Evolutionary conservation across 768 basidiomycete species (phyloP), one percentile per base, ranked within the genome.

Genomic region (Nidula microcarpa): DNA sequence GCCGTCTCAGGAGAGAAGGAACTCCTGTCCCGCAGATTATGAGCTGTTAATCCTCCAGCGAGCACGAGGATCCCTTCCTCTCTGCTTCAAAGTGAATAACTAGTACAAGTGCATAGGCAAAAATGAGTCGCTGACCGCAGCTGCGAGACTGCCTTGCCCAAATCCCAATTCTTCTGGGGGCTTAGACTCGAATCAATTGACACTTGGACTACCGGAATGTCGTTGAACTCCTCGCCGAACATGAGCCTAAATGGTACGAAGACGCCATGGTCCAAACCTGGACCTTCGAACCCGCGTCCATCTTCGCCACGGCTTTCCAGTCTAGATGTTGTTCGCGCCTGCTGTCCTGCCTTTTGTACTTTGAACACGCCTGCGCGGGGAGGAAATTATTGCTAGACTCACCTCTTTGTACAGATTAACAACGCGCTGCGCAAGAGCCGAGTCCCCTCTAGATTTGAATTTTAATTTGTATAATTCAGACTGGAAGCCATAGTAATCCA

Each of bases 211-310:
- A 91, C 77, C 2, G 90, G 90, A 14, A 91, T 69, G 5, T 77
- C 74, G 23, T 62, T 74, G 53, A 84, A 78, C 46, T 78, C 76
- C 46, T 84, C 78, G 6, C 86, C 86, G 60, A 91, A 91, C 89
- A 91, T 91, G 54, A 86, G 63, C 44, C 76, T 73, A 74, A 91
- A 89, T 2, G 90, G 90, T 10, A 92, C 73, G 63, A 91, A 91
- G 44, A 91, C 87, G 18, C 89, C 90, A 60, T 90, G 88, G 61
- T 90, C 88, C 0, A 90, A 67, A 5, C 88, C 89, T 0, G 86
- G 79, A 0, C 84, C 86, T 45, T 60, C 46, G 61, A 81, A 84
- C 0, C 86, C 85, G 16, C 86, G 70, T 8, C 87, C 89, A 57
- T 90, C 87, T 52, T 65, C 58, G 2, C 88, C 88, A 11, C 88